Evolutionary conservation across 2,329 filamentous ascomycete genomes (phyloP), one percentile per base, ranked within the genome.

Genomic region (Fusarium sp.): DNA sequence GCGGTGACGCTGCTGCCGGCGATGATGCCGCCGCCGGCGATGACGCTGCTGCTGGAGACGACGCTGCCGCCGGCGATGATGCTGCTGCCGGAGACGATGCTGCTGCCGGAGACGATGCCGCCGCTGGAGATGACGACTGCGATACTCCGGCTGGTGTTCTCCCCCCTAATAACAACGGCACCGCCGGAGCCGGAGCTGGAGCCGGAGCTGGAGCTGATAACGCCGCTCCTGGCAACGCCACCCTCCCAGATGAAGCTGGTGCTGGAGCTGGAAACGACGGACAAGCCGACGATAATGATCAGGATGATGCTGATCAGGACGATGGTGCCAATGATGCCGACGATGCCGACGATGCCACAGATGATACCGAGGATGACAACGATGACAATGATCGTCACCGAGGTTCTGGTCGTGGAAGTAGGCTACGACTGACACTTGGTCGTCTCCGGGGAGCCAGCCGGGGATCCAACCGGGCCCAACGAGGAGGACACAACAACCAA

Each of bases 61-160:
- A 5, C 5, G 40, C 11, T 3, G 42, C 42, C n/a, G 42, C 23
- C 3, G 42, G 8, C 2, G 38, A 20, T 4, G 38, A 40, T 3
- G 36, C 9, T 2, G 36, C 16, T 1, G 36, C 36, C 1, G 36
- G 9, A 0, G 36, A 16, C 2, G 36, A 9, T 18, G 36, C 36
- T 6, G 36, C 16, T 13, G 71, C 70, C 23, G 70, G 72, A 49
- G 65, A 67, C 18, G 74, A 66, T 14, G 74, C 79, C 9, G 46
- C 46, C 2, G 29, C 27, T 18, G 49, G 29, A 14, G 16, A 31
- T 3, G 77, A 51, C 4, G 77, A 75, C 60, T 56, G 53, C n/a
- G 53, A 23, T 29, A 13, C 29, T 11, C 50, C 50, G 14, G 25
- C 36, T 6, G 55, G 55, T 14, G 40, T 49, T 46, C 38, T 58